Evolutionary conservation across 169 alveolate genomes (phyloP).

Genomic region (Plasmodium gaboni): DNA sequence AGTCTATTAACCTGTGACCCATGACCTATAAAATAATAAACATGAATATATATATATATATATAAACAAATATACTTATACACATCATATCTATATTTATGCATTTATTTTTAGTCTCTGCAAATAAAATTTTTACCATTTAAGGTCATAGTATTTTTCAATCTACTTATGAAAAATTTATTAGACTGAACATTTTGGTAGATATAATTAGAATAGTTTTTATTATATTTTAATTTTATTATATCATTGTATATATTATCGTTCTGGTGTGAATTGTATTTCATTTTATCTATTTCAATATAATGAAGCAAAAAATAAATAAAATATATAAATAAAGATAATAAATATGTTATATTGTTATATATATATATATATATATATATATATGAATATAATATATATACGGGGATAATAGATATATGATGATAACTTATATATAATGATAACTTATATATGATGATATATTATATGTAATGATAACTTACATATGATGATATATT

Average conservation of each 20-base stretch:
- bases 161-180: conserved; percentile 35
- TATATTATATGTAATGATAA: too few species aligned
- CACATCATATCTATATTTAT: background rate
- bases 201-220: conserved; percentile 17
- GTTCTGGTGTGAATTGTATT: background rate
- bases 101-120: background rate
- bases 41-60: background rate
- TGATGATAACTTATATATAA: too few species aligned
- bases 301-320: background rate
- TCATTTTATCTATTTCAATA: conserved; percentile 8
- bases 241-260: conserved; percentile 17
- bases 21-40: conserved; percentile 64
- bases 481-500: too few species aligned
- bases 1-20: conserved; percentile 80
- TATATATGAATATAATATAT: too few species aligned
- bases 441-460: too few species aligned
- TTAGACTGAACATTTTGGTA: conserved; percentile 34
- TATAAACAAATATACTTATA: background rate
- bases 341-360: too few species aligned
- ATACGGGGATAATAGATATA: too few species aligned
- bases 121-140: conserved; percentile 14
- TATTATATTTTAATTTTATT: conserved; percentile 13
- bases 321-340: conserved; percentile 4
- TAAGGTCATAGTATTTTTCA: conserved; percentile 33
- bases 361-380: too few species aligned